phyloP scores from a whole-genome alignment of 2,329 filamentous ascomycete species.

The Balansia obtecta region DNA sequence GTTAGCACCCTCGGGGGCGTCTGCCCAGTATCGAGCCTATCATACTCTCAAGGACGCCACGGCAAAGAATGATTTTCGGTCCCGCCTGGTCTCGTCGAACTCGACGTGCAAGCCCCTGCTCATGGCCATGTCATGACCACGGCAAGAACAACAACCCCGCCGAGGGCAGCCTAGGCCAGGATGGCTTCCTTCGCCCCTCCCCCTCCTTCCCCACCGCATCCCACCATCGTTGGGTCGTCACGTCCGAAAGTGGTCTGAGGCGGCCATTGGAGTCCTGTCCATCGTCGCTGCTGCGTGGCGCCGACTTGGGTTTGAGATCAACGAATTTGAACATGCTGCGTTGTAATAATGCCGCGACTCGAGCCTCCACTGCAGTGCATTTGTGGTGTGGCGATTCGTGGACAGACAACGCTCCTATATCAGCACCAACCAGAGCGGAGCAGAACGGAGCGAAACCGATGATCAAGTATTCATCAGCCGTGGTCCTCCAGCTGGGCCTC shows the following conservation, averaged over 20 bases:
- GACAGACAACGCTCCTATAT: background rate
- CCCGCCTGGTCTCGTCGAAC: background rate
- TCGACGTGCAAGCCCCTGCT: background rate
- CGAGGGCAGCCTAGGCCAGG: background rate
- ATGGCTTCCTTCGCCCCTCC: background rate
- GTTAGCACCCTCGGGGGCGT: background rate
- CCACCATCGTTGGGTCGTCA: background rate
- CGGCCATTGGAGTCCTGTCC: background rate
- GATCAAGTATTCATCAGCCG: background rate
- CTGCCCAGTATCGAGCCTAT: background rate
- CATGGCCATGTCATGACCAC: background rate
- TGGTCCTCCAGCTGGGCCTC: background rate
- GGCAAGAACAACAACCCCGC: background rate
- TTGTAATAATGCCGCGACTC: background rate
- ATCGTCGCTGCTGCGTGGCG: background rate
- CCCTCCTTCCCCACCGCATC: background rate
- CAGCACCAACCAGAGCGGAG: background rate
- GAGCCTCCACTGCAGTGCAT: background rate
- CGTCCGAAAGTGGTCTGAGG: background rate
- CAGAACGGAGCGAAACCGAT: background rate
- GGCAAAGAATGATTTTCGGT: background rate
- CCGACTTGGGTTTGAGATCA: no score
- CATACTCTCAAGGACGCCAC: background rate
- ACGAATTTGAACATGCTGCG: no score
- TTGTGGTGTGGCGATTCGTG: background rate